These are phyloP conservation scores for Hirschioporus abietinus DNA, from an alignment of 768 basidiomycete genomes.

Conservation along the genomic window DNA sequence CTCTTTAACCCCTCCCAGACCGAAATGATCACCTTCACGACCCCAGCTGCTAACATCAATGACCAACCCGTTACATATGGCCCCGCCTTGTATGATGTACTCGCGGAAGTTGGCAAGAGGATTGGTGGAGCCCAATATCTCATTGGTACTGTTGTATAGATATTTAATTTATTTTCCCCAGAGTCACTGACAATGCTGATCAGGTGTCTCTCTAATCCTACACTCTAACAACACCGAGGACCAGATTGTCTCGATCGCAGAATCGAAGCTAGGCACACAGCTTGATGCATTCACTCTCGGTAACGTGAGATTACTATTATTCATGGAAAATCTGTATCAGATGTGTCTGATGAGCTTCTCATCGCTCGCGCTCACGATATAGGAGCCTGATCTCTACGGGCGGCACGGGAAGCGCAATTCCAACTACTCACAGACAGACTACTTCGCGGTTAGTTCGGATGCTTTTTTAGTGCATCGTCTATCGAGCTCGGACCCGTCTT, in stretches of 20 bases:
- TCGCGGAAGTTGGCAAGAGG: constrained; percentile 30
- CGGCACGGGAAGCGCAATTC: constrained; percentile 34
- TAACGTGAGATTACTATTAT: constrained; percentile 32
- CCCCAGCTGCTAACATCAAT: constrained; percentile 32
- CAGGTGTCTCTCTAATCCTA: not conserved
- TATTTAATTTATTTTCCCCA: not conserved
- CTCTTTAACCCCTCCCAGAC: constrained; percentile 36
- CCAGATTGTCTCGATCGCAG: constrained; percentile 28
- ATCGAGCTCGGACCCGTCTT: not conserved
- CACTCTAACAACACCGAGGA: constrained; percentile 32
- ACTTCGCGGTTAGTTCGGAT: constrained; percentile 34
- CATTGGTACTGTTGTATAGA: constrained; percentile 22
- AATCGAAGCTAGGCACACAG: constrained; percentile 30
- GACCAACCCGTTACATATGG: constrained; percentile 46
- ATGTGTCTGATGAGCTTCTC: not conserved
- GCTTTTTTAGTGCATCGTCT: not conserved
- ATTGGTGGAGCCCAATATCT: constrained; percentile 26
- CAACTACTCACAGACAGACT: constrained; percentile 44
- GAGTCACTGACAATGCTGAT: not conserved
- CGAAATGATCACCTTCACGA: constrained; percentile 36
- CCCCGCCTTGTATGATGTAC: constrained; percentile 40
- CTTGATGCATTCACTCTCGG: constrained; percentile 45
- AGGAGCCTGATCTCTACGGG: constrained; percentile 61
- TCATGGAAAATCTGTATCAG: not conserved
- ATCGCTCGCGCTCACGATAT: not conserved